Evolutionary conservation across 495 filamentous ascomycete genomes (phyloP).

Genomic region (Platismatia glauca): DNA sequence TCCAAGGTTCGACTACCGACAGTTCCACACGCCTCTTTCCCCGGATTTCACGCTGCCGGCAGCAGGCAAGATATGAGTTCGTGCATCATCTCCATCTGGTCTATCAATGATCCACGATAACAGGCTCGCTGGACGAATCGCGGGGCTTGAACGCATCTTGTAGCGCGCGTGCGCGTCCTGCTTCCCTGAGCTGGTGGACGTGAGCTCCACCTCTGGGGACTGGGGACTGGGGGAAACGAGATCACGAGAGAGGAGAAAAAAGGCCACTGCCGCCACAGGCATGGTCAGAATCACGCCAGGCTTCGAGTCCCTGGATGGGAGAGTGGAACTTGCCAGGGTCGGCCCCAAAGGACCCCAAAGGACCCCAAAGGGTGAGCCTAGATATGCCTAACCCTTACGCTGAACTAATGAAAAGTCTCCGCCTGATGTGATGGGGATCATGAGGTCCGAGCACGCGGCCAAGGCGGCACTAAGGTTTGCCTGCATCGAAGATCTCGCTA

Average conservation of each 20-base stretch:
- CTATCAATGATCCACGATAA: background rate
- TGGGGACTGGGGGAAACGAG: too few species aligned
- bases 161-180: background rate
- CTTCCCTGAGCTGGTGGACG: too few species aligned
- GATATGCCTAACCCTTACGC: background rate
- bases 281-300: background rate
- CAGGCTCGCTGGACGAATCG: constrained; percentile 2
- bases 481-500: constrained; percentile 12
- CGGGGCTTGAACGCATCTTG: constrained; percentile 8
- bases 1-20: background rate
- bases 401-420: constrained; percentile 18
- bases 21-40: constrained; percentile 6
- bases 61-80: background rate
- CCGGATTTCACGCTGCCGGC: background rate
- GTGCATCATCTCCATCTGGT: background rate
- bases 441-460: constrained; percentile 11
- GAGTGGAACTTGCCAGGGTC: too few species aligned
- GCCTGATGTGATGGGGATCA: constrained; percentile 2
- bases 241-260: background rate
- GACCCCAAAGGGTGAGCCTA: background rate
- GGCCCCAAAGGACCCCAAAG: too few species aligned
- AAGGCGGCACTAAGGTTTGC: background rate
- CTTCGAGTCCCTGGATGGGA: too few species aligned
- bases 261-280: constrained; percentile 1
- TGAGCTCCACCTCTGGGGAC: too few species aligned